A percentile compares a stretch with the other conserved stretches of the same genome.
phyloP scores from a whole-genome alignment of 1,284 basidiomycete species.

The Pascua sp. region DNA sequence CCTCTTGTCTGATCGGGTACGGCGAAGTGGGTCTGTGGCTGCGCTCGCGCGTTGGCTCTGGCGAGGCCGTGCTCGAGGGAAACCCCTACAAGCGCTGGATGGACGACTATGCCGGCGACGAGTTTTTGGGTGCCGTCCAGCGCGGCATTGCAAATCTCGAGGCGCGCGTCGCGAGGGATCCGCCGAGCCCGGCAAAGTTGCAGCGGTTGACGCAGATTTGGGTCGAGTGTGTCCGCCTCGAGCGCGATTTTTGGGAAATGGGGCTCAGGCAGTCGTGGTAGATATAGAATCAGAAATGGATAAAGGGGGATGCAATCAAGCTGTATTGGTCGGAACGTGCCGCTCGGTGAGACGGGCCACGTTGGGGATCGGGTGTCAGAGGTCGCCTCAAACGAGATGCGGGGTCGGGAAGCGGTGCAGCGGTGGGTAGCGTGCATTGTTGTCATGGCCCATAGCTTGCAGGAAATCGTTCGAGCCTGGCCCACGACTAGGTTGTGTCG shows the following conservation, averaged over 20 bases:
- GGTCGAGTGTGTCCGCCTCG: slow-evolving; percentile 71
- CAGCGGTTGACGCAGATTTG: slow-evolving; percentile 70
- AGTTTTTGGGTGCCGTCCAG: slow-evolving; percentile 68
- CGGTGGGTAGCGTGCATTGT: neutral
- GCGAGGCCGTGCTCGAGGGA: slow-evolving; percentile 58
- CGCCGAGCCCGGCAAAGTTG: slow-evolving; percentile 62
- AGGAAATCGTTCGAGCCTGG: no score
- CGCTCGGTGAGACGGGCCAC: no score
- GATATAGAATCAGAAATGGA: slow-evolving; percentile 4
- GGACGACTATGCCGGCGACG: slow-evolving; percentile 69
- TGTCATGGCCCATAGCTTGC: no score
- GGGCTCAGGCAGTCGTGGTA: slow-evolving; percentile 25
- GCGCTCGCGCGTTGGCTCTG: slow-evolving; percentile 56
- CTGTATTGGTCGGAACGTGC: no score
- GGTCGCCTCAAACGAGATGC: no score
- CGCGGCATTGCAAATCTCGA: slow-evolving; percentile 67
- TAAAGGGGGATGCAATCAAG: neutral
- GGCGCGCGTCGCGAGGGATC: slow-evolving; percentile 58
- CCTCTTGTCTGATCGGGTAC: slow-evolving; percentile 85
- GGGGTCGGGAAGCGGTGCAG: neutral
- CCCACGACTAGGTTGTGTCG: no score
- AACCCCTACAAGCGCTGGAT: slow-evolving; percentile 78
- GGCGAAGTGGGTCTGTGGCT: slow-evolving; percentile 89
- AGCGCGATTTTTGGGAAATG: slow-evolving; percentile 83
- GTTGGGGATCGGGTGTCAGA: no score